These are phyloP conservation scores for Danielia reshetovae DNA, from an alignment of 805 yeast species.

Conservation along the genomic window DNA sequence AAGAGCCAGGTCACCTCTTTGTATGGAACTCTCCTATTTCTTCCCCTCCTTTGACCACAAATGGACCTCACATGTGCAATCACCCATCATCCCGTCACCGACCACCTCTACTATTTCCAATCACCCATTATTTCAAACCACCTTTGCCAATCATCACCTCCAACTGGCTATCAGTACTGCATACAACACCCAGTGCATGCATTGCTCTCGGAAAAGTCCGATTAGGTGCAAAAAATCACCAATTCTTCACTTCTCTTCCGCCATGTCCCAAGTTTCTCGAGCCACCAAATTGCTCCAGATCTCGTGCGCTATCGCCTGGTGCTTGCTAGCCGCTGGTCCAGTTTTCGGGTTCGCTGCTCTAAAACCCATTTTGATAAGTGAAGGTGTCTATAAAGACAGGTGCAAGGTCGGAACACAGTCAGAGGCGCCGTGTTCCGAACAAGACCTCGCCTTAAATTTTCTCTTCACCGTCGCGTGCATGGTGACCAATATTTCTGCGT, in stretches of 20 bases:
- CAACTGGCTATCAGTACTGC: background rate
- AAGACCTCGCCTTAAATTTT: constrained; percentile 76
- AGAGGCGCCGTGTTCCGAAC: constrained; percentile 52
- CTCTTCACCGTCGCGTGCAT: constrained; percentile 87
- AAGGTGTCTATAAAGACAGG: constrained; percentile 67
- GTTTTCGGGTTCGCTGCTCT: constrained; percentile 95
- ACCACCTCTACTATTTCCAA: no score
- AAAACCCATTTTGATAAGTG: constrained; percentile 73
- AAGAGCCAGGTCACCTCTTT: no score
- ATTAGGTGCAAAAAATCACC: no score
- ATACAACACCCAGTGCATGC: no score
- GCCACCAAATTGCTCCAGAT: constrained; percentile 49
- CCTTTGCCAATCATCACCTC: background rate
- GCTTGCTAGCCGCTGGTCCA: constrained; percentile 88
- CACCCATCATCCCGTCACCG: no score
- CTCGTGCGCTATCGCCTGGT: constrained; percentile 76
- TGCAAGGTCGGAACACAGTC: constrained; percentile 41
- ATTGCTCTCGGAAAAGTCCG: no score
- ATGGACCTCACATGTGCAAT: no score
- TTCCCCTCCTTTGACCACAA: no score
- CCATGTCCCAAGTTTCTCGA: constrained; percentile 15
- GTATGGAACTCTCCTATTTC: no score
- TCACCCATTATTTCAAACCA: background rate
- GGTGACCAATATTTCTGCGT: constrained; percentile 76
- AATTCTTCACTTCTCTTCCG: background rate